Percentiles rank a stretch among this genome's conserved stretches.
phyloP scores from a whole-genome alignment of 176 grass and related monocot genomes.

The Saccharum officinarum region DNA sequence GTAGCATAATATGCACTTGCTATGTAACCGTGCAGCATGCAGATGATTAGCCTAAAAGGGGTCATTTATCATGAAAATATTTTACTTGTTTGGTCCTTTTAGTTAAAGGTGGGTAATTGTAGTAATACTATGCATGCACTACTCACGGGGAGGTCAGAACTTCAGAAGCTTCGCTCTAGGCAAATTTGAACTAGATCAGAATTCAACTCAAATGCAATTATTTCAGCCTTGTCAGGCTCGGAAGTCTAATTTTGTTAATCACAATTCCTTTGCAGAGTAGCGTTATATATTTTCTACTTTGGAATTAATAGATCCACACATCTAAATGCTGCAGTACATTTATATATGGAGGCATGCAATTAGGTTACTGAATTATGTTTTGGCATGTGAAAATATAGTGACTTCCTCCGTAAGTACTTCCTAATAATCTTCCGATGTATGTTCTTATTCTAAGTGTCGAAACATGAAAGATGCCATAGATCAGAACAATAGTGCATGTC shows the following conservation, averaged over 20 bases:
- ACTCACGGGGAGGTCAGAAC: background rate
- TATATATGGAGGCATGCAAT: background rate
- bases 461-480: background rate
- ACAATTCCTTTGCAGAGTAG: background rate
- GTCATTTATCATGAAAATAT: background rate
- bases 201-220: slow-evolving; percentile 2
- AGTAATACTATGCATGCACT: background rate
- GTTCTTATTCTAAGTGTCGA: too few species aligned
- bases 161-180: background rate
- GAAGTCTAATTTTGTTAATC: background rate
- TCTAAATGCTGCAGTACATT: background rate
- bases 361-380: background rate
- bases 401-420: background rate
- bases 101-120: background rate
- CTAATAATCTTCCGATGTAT: background rate
- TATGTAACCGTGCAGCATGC: background rate
- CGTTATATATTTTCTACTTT: background rate
- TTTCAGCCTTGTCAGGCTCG: background rate
- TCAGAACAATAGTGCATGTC: background rate
- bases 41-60: background rate
- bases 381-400: background rate
- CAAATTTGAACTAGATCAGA: background rate
- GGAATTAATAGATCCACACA: background rate
- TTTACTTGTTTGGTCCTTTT: background rate
- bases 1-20: background rate